These are phyloP conservation scores for Hanseniaspora jakobsenii DNA, from an alignment of 805 yeast genomes.

Conservation along the genomic window DNA sequence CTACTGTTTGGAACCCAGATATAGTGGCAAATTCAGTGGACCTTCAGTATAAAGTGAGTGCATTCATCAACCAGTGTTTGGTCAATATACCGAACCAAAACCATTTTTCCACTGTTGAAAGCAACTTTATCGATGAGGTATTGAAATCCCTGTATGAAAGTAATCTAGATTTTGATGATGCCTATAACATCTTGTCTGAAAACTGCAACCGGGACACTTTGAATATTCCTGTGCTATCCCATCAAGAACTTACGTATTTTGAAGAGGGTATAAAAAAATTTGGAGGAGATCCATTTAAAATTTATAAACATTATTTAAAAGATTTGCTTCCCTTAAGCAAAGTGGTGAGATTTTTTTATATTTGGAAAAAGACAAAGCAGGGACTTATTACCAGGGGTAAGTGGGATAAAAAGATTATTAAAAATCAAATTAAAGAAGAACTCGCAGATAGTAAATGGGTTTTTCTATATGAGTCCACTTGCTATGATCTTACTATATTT, in stretches of 20 bases:
- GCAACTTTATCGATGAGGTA: slow-evolving; percentile 72
- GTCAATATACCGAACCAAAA: slow-evolving; percentile 45
- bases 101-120: slow-evolving; percentile 48
- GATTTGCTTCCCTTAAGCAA: slow-evolving; percentile 59
- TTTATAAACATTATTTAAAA: slow-evolving; percentile 30
- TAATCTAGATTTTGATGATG: slow-evolving; percentile 39
- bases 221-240: slow-evolving; percentile 64
- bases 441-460: slow-evolving; percentile 16
- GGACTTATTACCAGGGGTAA: slow-evolving; percentile 78
- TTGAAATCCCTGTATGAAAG: slow-evolving; percentile 42
- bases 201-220: slow-evolving; percentile 45
- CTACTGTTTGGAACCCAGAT: slow-evolving; percentile 50
- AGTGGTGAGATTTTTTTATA: slow-evolving; percentile 75
- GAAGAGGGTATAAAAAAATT: slow-evolving; percentile 60
- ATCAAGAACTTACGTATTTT: slow-evolving; percentile 52
- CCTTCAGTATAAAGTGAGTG: slow-evolving; percentile 32
- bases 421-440: slow-evolving; percentile 18
- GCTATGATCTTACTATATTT: slow-evolving; percentile 52
- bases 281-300: slow-evolving; percentile 47
- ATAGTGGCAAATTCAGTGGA: slow-evolving; percentile 23
- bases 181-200: slow-evolving; percentile 36
- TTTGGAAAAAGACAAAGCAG: slow-evolving; percentile 77
- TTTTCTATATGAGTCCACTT: slow-evolving; percentile 36
- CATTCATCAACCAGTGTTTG: slow-evolving; percentile 42
- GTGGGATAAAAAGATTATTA: slow-evolving; percentile 42